Percentiles rank a stretch among this genome's conserved stretches.
Conservation (phyloP, 2,329 filamentous ascomycete genomes). For the Pyricularia pennisetigena region DNA sequence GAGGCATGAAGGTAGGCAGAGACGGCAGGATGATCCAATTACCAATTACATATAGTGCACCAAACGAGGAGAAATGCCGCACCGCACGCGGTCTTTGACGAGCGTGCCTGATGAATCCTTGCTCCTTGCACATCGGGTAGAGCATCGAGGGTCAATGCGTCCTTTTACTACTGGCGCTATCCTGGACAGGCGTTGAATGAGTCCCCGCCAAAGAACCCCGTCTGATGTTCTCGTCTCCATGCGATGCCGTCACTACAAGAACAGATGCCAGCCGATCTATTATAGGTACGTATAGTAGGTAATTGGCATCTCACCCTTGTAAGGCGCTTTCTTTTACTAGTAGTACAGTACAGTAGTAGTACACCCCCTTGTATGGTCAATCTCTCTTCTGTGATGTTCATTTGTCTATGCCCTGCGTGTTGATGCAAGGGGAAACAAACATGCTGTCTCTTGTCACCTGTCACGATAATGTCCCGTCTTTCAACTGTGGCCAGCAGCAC, state of each 20-base stretch:
- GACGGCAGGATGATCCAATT: background rate
- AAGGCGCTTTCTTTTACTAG: background rate
- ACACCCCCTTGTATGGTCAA: background rate
- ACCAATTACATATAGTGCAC: background rate
- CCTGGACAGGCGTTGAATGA: background rate
- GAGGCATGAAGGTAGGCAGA: too few relatives aligned
- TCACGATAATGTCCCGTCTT: too few relatives aligned
- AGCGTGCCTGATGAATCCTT: background rate
- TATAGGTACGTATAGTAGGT: background rate
- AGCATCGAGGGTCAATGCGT: background rate
- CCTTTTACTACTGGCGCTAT: background rate
- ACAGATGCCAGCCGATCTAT: background rate
- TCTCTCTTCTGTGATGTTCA: background rate
- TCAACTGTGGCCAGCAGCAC: background rate
- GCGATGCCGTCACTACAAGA: background rate
- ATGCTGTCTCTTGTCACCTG: background rate
- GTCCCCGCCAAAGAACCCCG: background rate
- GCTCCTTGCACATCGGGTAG: background rate
- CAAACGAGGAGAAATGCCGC: background rate
- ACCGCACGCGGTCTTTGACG: background rate
- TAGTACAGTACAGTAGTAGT: too few relatives aligned
- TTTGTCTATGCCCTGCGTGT: background rate
- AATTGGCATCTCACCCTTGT: background rate
- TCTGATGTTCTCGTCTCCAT: background rate
- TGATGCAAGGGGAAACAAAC: background rate